phyloP scores from a whole-genome alignment of 2,329 filamentous ascomycete genomes.

The Diaporthe sp. region DNA sequence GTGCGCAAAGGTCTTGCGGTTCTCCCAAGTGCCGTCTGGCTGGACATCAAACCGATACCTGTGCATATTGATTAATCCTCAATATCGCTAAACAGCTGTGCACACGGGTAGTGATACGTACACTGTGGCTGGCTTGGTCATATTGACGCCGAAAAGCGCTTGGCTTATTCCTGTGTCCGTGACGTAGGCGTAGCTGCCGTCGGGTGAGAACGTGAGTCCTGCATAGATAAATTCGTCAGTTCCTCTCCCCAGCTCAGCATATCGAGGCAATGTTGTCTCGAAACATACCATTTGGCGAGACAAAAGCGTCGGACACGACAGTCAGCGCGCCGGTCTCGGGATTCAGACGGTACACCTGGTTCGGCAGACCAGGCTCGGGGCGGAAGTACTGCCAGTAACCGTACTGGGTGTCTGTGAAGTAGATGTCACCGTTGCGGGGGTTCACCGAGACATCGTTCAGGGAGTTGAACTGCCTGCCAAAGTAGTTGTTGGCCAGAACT shows the following conservation, averaged over 20 bases:
- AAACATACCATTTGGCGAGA: conserved; percentile 63
- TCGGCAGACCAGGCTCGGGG: conserved; percentile 64
- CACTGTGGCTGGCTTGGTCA: conserved; percentile 59
- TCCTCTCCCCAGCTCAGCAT: too few species aligned
- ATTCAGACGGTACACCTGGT: conserved; percentile 71
- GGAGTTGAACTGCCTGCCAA: conserved; percentile 71
- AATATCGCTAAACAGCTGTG: rapidly evolving
- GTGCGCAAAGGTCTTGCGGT: conserved; percentile 70
- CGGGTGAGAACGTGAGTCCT: conserved; percentile 70
- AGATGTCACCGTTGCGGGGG: conserved; percentile 68
- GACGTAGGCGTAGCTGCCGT: conserved; percentile 66
- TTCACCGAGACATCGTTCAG: conserved; percentile 71
- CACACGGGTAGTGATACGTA: conserved; percentile 46
- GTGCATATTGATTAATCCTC: conserved; percentile 4
- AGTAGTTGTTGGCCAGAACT: conserved; percentile 70
- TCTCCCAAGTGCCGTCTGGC: conserved; percentile 61
- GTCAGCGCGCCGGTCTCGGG: conserved; percentile 63
- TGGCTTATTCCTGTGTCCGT: conserved; percentile 67
- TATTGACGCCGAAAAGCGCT: conserved; percentile 56
- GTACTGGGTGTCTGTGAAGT: conserved; percentile 75
- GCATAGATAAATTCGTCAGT: background rate
- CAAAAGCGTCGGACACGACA: conserved; percentile 70
- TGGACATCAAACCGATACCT: conserved; percentile 63
- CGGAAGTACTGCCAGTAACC: conserved; percentile 71
- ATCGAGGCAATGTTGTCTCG: background rate